These are phyloP conservation scores for Aspergillus transmontanensis DNA, from an alignment of 2,329 filamentous ascomycete genomes.

Conservation along the genomic window DNA sequence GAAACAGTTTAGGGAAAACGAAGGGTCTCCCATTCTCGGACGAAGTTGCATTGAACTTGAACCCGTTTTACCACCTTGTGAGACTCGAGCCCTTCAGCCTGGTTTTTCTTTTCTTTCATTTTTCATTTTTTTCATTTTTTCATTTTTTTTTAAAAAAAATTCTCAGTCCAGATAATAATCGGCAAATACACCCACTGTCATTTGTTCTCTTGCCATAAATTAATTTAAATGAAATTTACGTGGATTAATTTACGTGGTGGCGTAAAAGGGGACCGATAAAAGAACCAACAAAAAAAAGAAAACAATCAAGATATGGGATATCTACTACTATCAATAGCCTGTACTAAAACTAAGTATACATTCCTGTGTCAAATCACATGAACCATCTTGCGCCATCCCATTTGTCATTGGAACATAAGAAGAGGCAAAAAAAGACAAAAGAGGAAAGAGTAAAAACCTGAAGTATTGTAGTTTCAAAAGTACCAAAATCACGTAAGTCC, in stretches of 20 bases:
- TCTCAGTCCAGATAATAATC: neutral
- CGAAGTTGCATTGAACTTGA: neutral
- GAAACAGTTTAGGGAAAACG: neutral
- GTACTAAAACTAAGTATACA: conserved; percentile 7
- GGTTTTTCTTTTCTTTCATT: neutral
- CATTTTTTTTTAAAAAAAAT: too few species aligned
- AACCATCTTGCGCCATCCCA: conserved; percentile 1
- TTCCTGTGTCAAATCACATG: conserved; percentile 5
- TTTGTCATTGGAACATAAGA: conserved; percentile 4
- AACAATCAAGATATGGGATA: conserved; percentile 1
- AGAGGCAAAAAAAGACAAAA: conserved; percentile 3
- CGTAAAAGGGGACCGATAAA: too few species aligned
- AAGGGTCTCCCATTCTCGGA: neutral
- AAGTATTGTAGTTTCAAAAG: neutral
- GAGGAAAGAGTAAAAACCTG: conserved; percentile 5
- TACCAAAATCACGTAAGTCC: neutral
- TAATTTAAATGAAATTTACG: too few species aligned
- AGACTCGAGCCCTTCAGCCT: neutral
- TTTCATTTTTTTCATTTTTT: neutral
- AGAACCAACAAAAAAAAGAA: neutral
- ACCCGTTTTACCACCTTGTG: neutral
- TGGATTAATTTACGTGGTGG: too few species aligned
- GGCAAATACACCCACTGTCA: too few species aligned
- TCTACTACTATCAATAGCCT: conserved; percentile 8
- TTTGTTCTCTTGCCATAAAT: too few species aligned